Evolutionary conservation across 352 stramenopile species (phyloP), one percentile per base, ranked within the genome.

Genomic region (Globisporangium splendens): DNA sequence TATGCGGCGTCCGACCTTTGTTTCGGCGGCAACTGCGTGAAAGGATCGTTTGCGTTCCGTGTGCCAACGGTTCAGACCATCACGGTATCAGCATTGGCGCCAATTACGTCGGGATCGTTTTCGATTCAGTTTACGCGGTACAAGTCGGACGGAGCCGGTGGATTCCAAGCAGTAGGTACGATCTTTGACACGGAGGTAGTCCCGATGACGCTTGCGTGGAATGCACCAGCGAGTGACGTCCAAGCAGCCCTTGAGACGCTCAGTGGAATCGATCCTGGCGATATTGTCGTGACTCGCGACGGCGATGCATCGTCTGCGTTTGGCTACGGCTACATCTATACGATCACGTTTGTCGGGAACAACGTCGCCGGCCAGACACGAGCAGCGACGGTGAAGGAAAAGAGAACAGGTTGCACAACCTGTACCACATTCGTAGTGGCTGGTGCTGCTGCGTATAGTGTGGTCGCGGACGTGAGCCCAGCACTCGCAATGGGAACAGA

Each of bases 321-420:
- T 61, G 59, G 69, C 11, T 92, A 77, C 47, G 85, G 83, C 13
- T 92, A 85, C 28, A 63, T 83, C 17, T 91, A 77, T 49, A 83
- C 79, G 6, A 77, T 94, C 57, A 89, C 80, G 28, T 94, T 94
- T 62, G 57, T 94, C 12, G 82, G 85, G 7, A 89, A 85, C 38
- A 69, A 54, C 5, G 83, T 94, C 4, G 81, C 77, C 0, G 85
- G 85, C 2, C 75, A 94, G 46, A 88, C 83, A 0, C 60, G 47
- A n/a, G 11, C 48, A 3, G 66, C 85, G 12, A 68, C 57, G 20
- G 47, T 83, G 18, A 61, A 49, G 12, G 59, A 77, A 49, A 65
- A 55, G 33, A 33, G 22, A 1, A 63, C 44, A 18, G 61, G 51
- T 39, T 63, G 54, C 12, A 46, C 41, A 18, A 22, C 50, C 4